Percentiles rank a stretch among this genome's conserved stretches.
phyloP scores from a whole-genome alignment of 768 basidiomycete genomes.

The Amanita pseudoporphyria region DNA sequence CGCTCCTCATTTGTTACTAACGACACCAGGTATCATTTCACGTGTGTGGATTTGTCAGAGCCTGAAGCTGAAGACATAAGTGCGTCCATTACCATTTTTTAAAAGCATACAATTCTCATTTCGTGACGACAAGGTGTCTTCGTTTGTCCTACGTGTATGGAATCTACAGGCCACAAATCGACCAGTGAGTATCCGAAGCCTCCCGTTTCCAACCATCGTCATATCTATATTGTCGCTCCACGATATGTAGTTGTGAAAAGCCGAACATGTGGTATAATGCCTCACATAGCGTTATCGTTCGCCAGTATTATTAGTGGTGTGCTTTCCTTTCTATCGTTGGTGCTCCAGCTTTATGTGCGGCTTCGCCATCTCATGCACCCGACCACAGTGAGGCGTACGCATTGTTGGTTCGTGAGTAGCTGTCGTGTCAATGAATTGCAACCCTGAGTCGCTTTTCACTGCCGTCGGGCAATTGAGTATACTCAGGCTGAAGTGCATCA shows the following conservation, averaged over 20 bases:
- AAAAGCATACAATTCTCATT: slow-evolving; percentile 5
- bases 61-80: slow-evolving; percentile 70
- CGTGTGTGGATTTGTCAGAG: slow-evolving; percentile 56
- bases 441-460: slow-evolving; percentile 17
- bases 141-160: slow-evolving; percentile 41
- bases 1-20: background rate
- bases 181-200: slow-evolving; percentile 61
- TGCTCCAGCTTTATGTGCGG: slow-evolving; percentile 4
- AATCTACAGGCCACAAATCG: slow-evolving; percentile 53
- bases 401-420: slow-evolving; percentile 3
- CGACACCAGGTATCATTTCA: slow-evolving; percentile 67
- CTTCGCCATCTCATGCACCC: slow-evolving; percentile 11
- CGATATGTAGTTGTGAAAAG: slow-evolving; percentile 24
- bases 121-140: slow-evolving; percentile 43
- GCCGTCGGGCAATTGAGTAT: slow-evolving; percentile 12
- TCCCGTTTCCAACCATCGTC: slow-evolving; percentile 13
- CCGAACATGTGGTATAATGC: slow-evolving; percentile 24
- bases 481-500: slow-evolving; percentile 1
- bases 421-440: slow-evolving; percentile 6
- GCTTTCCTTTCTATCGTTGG: slow-evolving; percentile 1
- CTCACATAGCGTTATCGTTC: slow-evolving; percentile 9
- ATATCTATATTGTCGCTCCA: slow-evolving; percentile 12
- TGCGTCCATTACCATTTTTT: slow-evolving; percentile 29
- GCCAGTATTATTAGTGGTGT: slow-evolving; percentile 8
- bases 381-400: background rate